Base-by-base conservation (phyloP, 352 stramenopile genomes). In the Phytophthora capsici region DNA sequence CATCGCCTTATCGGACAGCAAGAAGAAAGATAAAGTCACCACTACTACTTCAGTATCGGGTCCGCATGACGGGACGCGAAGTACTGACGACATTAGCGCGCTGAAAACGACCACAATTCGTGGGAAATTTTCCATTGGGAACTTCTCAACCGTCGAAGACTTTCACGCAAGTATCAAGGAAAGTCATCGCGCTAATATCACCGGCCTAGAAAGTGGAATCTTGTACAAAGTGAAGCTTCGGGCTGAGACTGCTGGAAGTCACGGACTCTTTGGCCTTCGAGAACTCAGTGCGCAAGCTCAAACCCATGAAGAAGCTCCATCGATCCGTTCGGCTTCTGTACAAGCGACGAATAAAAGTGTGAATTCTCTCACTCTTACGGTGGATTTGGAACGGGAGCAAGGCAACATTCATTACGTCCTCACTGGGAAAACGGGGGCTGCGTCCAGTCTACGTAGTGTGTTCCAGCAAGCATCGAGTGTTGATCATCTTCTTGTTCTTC, bases 391-490 rank as follows among this genome's bases (percentile, higher is more conserved):
- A 36, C 66, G 56, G 4, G 32, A 66, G 10, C 38, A 16, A 52
- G 85, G 71, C 3, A 84, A 83, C 25, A 58, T 92, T 8, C 84
- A 93, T 48, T 93, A 90, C n/a, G 34, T 75, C 16, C 37, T 73
- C 19, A 64, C 64, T 4, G 50, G 55, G 6, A 46, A 38, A 14
- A 57, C 12, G 23, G 30, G 34, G 16, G 23, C 50, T 4, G 17
- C 28, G 26, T 2, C 4, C 13, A 71, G 10, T 8, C 22, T 83
- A 23, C 71, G 74, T 20, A 65, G 68, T 14, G 50, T 66, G 2
- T 69, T 82, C 22, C 64, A 77, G 8, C 66, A 78, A 55, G 68
- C 69, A 16, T 73, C 53, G 20, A 86, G 43, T 44, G 55, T 81
- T 22, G 46, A 50, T 0, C 44, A 79, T 14, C 63, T 90, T 20